Base-by-base conservation (phyloP, 2,329 filamentous ascomycete species). In the Scytalidium sp. region DNA sequence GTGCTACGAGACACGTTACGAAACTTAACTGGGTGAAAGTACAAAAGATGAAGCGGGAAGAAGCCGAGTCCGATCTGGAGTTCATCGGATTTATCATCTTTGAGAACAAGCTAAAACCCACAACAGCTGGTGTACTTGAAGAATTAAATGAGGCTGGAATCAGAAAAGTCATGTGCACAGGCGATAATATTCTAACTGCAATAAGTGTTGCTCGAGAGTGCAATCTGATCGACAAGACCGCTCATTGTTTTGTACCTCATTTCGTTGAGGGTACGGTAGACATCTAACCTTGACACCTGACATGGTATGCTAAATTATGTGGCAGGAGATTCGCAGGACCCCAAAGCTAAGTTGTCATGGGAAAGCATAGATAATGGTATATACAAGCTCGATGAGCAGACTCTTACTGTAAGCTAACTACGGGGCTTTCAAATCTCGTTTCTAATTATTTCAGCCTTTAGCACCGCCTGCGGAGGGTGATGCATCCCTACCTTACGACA, bases 31-130 rank as follows among this genome's bases (percentile, higher is more conserved):
- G 91, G 92, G 83, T 96, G 48, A 96, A 95, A 65, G 85, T 92
- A 6, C 91, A 97, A 63, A 96, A 96, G 72, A 92, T 97, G 86
- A 88, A 84, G 59, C 86, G 94, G 23, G 74, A 84, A 36, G 88
- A 97, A 47, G 92, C 88, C 8, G 94, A 99, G 68, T 87, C 82
- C 3, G 78, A 84, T 25, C 79, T 99, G 10, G 84, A 93, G 42
- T 97, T 99, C 63, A 80, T 92, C 29, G 94, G 94, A 4, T 99
- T 99, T 70, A 97, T 99, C 64, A 87, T 99, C 47, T 99, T 99
- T 60, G 94, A 99, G 71, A 99, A 99, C 72, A 99, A 99, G 70
- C 74, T 99, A 53, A 99, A 99, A 68, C 85, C 89, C 1, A 91
- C 83, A 19, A 97, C 93, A 0, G 80, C 88, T 1, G 80, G 79